Conservation (phyloP, 257 asterid species). For the Scutellaria barbata region DNA sequence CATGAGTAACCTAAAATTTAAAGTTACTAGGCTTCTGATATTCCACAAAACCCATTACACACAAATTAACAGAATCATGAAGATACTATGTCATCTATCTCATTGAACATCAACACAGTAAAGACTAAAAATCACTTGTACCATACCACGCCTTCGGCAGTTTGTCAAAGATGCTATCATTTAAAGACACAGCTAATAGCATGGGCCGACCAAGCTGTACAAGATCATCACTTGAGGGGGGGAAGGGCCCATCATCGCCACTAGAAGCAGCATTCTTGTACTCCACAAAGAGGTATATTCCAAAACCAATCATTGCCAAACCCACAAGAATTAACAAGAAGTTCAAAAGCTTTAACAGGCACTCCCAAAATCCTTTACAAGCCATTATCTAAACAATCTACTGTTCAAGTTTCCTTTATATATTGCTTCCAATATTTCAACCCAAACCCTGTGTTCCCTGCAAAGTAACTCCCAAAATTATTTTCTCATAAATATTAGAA, state of each 20-base stretch:
- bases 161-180: constrained; percentile 73
- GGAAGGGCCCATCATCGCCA: constrained; percentile 49
- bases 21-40: not conserved
- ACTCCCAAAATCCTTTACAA: constrained; percentile 84
- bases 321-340: constrained; percentile 77
- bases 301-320: constrained; percentile 86
- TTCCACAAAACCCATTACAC: no score
- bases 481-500: no score
- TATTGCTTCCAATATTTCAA: not conserved
- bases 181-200: constrained; percentile 75
- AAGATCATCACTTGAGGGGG: constrained; percentile 57
- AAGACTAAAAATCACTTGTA: not conserved
- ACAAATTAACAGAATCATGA: not conserved
- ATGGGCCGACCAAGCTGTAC: constrained; percentile 88
- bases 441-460: not conserved
- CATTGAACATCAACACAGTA: not conserved
- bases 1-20: not conserved
- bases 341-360: constrained; percentile 82
- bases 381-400: constrained; percentile 54
- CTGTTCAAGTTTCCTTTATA: not conserved
- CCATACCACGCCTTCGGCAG: constrained; percentile 95
- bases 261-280: constrained; percentile 55
- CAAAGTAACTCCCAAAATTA: not conserved
- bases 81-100: not conserved
- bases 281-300: constrained; percentile 80